These are phyloP conservation scores for Ambrosiella xylebori DNA, from an alignment of 2,329 filamentous ascomycete species.

Conservation along the genomic window DNA sequence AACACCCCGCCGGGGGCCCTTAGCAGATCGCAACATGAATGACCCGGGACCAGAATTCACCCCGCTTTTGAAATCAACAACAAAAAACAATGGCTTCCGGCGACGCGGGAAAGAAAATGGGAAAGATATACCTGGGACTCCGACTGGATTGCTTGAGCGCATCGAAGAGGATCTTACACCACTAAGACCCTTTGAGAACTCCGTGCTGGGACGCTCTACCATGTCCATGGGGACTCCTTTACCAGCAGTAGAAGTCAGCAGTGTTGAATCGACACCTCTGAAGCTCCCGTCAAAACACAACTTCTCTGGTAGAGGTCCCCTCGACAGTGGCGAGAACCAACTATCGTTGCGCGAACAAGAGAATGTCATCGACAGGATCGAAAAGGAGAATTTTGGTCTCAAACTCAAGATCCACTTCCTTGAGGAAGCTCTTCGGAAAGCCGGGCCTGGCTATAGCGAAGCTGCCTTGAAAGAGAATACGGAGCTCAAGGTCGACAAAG, in stretches of 20 bases:
- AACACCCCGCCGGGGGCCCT: conserved; percentile 54
- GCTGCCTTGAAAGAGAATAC: conserved; percentile 86
- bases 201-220: conserved; percentile 48
- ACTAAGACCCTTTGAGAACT: conserved; percentile 56
- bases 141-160: conserved; percentile 37
- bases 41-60: conserved; percentile 69
- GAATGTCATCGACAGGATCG: conserved; percentile 84
- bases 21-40: conserved; percentile 57
- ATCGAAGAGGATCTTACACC: conserved; percentile 59
- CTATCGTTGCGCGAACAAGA: conserved; percentile 88
- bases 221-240: conserved; percentile 26
- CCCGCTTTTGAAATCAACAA: conserved; percentile 71
- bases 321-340: conserved; percentile 67
- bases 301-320: conserved; percentile 41
- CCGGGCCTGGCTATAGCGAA: conserved; percentile 78
- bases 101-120: conserved; percentile 44
- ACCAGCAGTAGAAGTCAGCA: conserved; percentile 52
- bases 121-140: conserved; percentile 45
- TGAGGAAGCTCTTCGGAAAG: conserved; percentile 74
- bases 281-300: conserved; percentile 47
- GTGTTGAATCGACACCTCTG: conserved; percentile 67
- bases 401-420: conserved; percentile 96
- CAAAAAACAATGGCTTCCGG: conserved; percentile 50
- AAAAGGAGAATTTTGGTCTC: conserved; percentile 95
- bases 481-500: conserved; percentile 81